Evolutionary conservation across 169 alveolate species (phyloP).

Genomic region (Plasmodium vinckei): DNA sequence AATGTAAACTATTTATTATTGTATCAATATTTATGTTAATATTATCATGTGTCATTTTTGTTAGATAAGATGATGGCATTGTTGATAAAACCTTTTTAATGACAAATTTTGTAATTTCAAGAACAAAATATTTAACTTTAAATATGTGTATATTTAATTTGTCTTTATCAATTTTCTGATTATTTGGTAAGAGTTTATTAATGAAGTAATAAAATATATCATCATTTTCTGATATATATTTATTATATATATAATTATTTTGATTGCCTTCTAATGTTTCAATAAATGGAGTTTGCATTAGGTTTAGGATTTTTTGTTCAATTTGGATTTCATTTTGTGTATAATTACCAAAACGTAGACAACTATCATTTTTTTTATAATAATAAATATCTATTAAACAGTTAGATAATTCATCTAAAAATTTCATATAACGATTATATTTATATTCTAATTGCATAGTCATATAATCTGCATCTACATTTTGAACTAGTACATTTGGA

Average conservation of each 20-base stretch:
- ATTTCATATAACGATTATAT: constrained; percentile 5
- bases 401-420: background rate
- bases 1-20: background rate
- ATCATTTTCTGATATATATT: constrained; percentile 18
- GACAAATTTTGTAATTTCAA: constrained; percentile 41
- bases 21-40: constrained; percentile 9
- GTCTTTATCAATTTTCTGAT: background rate
- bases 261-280: background rate
- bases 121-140: constrained; percentile 21
- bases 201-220: constrained; percentile 9
- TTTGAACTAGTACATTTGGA: constrained; percentile 2
- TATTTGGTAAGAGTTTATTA: constrained; percentile 24
- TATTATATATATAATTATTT: background rate
- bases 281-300: constrained; percentile 42
- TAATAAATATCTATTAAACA: constrained; percentile 42
- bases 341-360: constrained; percentile 19
- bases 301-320: constrained; percentile 24
- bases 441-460: constrained; percentile 1
- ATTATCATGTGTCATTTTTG: constrained; percentile 1
- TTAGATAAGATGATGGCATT: constrained; percentile 23
- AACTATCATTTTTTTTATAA: constrained; percentile 6
- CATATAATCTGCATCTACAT: constrained; percentile 5
- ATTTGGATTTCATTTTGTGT: background rate
- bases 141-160: constrained; percentile 3
- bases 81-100: constrained; percentile 8